phyloP scores from a whole-genome alignment of 495 filamentous ascomycete species.

The Coniosporium apollinis region DNA sequence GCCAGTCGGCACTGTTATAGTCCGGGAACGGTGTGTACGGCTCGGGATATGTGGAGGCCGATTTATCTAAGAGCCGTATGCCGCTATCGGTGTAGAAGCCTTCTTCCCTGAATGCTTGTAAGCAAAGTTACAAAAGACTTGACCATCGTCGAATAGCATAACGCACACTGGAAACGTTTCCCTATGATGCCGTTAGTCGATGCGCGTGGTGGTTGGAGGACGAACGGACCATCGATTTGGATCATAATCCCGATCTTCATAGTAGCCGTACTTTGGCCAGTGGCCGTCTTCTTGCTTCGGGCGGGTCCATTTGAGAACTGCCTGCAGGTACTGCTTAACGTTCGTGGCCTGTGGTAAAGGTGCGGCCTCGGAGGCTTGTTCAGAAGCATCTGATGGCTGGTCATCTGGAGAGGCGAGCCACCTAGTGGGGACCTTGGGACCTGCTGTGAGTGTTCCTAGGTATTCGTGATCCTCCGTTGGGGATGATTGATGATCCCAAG shows the following conservation, averaged over 20 bases:
- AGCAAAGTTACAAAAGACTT: background rate
- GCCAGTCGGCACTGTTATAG: slow-evolving; percentile 32
- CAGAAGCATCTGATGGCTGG: background rate
- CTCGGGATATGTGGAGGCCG: background rate
- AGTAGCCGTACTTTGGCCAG: slow-evolving; percentile 21
- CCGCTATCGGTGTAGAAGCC: slow-evolving; percentile 10
- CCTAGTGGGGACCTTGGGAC: background rate
- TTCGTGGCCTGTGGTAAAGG: background rate
- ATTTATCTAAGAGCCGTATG: slow-evolving; percentile 7
- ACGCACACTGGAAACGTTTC: background rate
- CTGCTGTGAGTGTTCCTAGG: background rate
- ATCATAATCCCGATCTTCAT: slow-evolving; percentile 19
- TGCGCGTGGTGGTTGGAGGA: no score
- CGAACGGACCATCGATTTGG: slow-evolving; percentile 26
- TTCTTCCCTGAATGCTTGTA: slow-evolving; percentile 4
- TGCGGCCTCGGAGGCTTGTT: background rate
- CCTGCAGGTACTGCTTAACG: slow-evolving; percentile 13
- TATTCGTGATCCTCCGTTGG: slow-evolving; percentile 4
- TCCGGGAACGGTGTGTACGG: slow-evolving; percentile 34
- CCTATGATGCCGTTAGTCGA: slow-evolving; percentile 17
- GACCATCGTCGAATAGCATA: slow-evolving; percentile 4
- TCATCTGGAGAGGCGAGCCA: background rate
- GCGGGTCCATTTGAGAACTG: slow-evolving; percentile 15
- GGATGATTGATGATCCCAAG: background rate
- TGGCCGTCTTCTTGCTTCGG: slow-evolving; percentile 12